phyloP scores from a whole-genome alignment of 495 filamentous ascomycete genomes.

The Immersiella caudata region DNA sequence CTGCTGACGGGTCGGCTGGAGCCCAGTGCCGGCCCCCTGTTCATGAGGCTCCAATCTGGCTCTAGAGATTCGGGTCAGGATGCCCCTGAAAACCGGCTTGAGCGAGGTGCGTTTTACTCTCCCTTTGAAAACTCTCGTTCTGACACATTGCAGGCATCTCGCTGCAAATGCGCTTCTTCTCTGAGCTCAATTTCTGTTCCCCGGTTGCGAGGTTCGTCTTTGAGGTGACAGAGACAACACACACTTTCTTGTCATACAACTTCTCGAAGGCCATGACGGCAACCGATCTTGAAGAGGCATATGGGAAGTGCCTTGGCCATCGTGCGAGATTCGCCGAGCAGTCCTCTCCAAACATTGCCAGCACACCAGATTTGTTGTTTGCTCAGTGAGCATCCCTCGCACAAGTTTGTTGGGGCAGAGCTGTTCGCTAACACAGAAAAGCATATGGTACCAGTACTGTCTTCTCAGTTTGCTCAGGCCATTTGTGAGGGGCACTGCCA shows the following conservation, averaged over 20 bases:
- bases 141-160: constrained; percentile 25
- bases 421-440: constrained; percentile 11
- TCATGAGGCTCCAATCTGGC: constrained; percentile 31
- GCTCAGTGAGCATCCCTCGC: constrained; percentile 26
- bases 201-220: constrained; percentile 30
- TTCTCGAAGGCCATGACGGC: constrained; percentile 34
- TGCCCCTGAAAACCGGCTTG: constrained; percentile 27
- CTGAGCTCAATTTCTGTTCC: constrained; percentile 29
- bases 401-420: neutral
- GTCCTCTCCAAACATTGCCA: neutral
- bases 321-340: constrained; percentile 18
- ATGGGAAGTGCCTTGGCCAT: constrained; percentile 28
- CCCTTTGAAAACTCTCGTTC: too few relatives aligned
- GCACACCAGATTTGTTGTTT: constrained; percentile 28
- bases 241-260: constrained; percentile 35
- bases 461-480: constrained; percentile 33
- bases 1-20: constrained; percentile 35
- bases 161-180: constrained; percentile 32
- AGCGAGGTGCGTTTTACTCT: constrained; percentile 29
- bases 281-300: constrained; percentile 31
- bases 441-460: constrained; percentile 37
- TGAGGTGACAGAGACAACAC: constrained; percentile 31
- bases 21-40: constrained; percentile 31
- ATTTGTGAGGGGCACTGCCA: constrained; percentile 25
- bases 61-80: constrained; percentile 27